These are phyloP conservation scores for Claviceps sorghi DNA, from an alignment of 2,329 filamentous ascomycete species.

Conservation along the genomic window DNA sequence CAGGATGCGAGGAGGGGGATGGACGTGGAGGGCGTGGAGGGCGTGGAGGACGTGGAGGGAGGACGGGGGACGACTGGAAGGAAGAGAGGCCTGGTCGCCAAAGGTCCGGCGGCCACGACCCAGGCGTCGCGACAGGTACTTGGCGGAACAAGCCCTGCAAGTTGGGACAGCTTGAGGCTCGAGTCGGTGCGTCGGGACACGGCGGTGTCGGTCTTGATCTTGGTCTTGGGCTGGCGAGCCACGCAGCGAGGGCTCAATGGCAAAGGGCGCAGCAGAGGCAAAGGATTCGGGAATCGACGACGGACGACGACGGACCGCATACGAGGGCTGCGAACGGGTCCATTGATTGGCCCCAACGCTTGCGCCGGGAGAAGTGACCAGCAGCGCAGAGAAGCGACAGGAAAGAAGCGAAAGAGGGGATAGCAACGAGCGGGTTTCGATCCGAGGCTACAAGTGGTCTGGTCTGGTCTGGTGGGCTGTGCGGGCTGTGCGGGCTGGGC, in stretches of 20 bases:
- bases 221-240: not conserved
- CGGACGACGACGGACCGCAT: not conserved
- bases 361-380: constrained; percentile 4
- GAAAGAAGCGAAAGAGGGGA: constrained; percentile 4
- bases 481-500: not conserved
- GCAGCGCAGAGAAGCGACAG: not conserved
- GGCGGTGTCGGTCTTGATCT: not conserved
- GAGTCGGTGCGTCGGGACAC: constrained; percentile 1
- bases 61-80: not conserved
- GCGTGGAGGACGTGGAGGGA: no score
- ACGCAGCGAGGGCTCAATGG: not conserved
- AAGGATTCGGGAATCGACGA: not conserved
- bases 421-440: not conserved
- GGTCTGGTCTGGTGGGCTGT: not conserved
- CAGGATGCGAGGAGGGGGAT: not conserved
- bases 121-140: not conserved
- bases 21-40: not conserved
- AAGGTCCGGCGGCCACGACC: not conserved
- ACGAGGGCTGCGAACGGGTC: constrained; percentile 1
- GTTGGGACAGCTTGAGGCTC: not conserved
- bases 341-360: constrained; percentile 4
- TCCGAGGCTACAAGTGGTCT: constrained; percentile 4
- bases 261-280: not conserved
- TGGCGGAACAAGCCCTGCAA: constrained; percentile 1
- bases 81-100: not conserved